A percentile compares a stretch with the other conserved stretches of the same genome.
These are phyloP conservation scores for Yamadazyma akitaensis DNA, from an alignment of 805 yeast genomes.

Conservation along the genomic window DNA sequence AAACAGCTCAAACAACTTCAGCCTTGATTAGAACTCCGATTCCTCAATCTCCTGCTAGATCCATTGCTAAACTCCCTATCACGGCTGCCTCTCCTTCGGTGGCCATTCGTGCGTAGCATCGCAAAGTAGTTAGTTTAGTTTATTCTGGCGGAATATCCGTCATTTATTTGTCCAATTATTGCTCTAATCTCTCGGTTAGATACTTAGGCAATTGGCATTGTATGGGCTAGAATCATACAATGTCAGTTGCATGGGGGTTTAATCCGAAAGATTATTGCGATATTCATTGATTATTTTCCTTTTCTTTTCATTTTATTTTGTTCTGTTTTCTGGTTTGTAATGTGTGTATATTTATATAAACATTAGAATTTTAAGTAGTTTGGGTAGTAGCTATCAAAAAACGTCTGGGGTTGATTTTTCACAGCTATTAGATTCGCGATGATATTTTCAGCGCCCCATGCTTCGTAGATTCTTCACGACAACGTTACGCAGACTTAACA, in stretches of 20 bases:
- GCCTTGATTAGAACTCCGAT: neutral
- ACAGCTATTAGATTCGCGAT: neutral
- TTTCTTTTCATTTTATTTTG: neutral
- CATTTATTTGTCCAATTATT: neutral
- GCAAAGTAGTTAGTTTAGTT: neutral
- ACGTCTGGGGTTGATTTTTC: neutral
- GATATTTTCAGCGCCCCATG: neutral
- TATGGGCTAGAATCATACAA: slow-evolving; percentile 13
- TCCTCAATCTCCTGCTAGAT: neutral
- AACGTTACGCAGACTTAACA: slow-evolving; percentile 2
- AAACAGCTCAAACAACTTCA: neutral
- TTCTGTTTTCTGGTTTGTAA: no score
- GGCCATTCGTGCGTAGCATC: slow-evolving; percentile 13
- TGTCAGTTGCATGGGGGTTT: slow-evolving; percentile 18
- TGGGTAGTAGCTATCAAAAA: no score
- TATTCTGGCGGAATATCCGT: neutral
- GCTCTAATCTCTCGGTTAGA: slow-evolving; percentile 14
- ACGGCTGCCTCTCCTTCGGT: slow-evolving; percentile 9
- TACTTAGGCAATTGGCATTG: slow-evolving; percentile 17
- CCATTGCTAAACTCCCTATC: neutral
- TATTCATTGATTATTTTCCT: neutral
- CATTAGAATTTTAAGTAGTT: neutral
- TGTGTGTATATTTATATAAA: neutral
- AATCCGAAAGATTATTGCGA: slow-evolving; percentile 13
- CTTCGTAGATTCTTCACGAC: slow-evolving; percentile 1